Base-by-base conservation (phyloP, 331 rosid genomes). In the Erythrophleum ivorense region DNA sequence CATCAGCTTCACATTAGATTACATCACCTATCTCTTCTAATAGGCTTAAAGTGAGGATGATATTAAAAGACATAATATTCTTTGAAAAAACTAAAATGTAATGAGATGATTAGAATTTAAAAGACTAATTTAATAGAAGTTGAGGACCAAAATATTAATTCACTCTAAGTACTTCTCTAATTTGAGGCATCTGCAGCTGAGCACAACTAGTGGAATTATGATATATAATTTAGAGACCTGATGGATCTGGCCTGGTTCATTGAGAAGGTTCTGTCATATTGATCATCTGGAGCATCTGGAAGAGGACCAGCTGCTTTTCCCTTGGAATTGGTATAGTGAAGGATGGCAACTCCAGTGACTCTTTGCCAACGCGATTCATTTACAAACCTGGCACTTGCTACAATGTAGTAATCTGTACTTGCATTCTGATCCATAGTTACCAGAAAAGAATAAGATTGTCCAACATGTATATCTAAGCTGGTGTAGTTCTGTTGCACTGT, bases 231-330 rank as follows among this genome's bases (percentile, higher is more conserved):
- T 65, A 83, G 80, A 82, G 31, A 95, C 99, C 99, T 93, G 90
- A 95, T 91, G 71, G 98, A 91, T 90, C 98, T 87, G 49, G 99
- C 99, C 85, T 95, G 99, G 92, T 95, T 95, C 99, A 95, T 95
- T 29, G 99, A 95, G 90, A 75, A 93, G 21, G 98, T 93, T 86
- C 91, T 93, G 80, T 95, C 99, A 82, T 60, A 95, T 77, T 91
- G 89, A 75, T 95, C 99, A 49, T 90, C 88, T 14, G 99, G 99
- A 41, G 86, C 74, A 0, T 86, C 82, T 7, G 99, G 98, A 11
- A 95, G 92, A 84, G 98, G 99, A 21, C 99, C 99, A 0, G 54
- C 58, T 34, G 98, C 99, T 88, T 91, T 92, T 62, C 99, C 99
- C 88, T 95, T 95, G 81, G 98, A 93, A 80, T 95, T 95, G 9